Evolutionary conservation across 106 monocot genomes (phyloP).

Genomic region (Hemerocallis citrina): DNA sequence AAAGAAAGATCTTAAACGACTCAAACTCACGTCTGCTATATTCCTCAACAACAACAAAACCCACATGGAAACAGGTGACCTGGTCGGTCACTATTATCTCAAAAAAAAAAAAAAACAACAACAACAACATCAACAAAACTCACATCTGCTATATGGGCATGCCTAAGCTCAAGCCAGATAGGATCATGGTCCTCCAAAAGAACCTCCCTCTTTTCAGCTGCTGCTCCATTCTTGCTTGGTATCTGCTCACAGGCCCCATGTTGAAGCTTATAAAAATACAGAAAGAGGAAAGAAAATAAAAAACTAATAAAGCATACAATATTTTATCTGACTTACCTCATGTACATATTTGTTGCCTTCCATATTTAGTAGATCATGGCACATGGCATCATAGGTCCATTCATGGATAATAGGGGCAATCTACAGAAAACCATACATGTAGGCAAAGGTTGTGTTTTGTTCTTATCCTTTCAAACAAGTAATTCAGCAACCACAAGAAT

Average conservation of each 20-base stretch:
- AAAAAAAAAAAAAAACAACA: too few species aligned
- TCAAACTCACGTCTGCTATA: too few species aligned
- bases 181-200: slow-evolving; percentile 99
- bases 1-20: slow-evolving; percentile 2
- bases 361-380: slow-evolving; percentile 90
- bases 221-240: slow-evolving; percentile 64
- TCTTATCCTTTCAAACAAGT: not conserved
- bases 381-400: slow-evolving; percentile 99
- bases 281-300: not conserved
- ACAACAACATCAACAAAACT: too few species aligned
- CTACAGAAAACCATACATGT: slow-evolving; percentile 19
- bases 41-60: too few species aligned
- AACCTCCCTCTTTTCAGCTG: slow-evolving; percentile 93
- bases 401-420: slow-evolving; percentile 98
- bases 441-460: not conserved
- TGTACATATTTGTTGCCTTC: slow-evolving; percentile 96
- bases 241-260: slow-evolving; percentile 33
- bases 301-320: not conserved
- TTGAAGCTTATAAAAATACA: not conserved
- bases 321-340: slow-evolving; percentile 38
- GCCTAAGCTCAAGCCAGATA: slow-evolving; percentile 93
- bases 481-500: not conserved
- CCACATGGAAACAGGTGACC: too few species aligned
- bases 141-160: slow-evolving; percentile 97
- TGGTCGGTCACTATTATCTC: too few species aligned